These are phyloP conservation scores for Beauveria scarabaeidicola DNA, from an alignment of 2,329 filamentous ascomycete genomes.

Conservation along the genomic window DNA sequence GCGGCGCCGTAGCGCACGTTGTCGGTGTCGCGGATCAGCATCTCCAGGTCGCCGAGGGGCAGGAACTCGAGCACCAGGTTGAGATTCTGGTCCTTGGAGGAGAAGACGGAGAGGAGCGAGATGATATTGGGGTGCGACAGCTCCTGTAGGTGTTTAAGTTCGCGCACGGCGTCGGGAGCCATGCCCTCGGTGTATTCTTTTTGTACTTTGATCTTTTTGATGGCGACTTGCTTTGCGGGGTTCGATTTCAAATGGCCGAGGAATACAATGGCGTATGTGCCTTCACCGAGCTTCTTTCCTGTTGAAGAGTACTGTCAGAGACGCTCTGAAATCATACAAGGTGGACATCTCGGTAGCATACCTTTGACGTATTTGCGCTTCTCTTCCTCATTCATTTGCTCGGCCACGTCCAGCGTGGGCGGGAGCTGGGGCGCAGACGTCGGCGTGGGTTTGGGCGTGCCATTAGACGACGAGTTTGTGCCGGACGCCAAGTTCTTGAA, in stretches of 20 bases:
- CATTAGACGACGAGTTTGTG: slow-evolving; percentile 33
- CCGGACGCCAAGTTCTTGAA: slow-evolving; percentile 32
- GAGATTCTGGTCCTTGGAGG: slow-evolving; percentile 91
- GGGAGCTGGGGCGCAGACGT: slow-evolving; percentile 23
- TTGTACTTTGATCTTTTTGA: slow-evolving; percentile 87
- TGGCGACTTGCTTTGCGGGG: slow-evolving; percentile 69
- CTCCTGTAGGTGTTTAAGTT: slow-evolving; percentile 93
- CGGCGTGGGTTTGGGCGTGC: slow-evolving; percentile 32
- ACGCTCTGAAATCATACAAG: not conserved
- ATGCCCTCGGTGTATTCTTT: slow-evolving; percentile 85
- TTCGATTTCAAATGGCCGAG: slow-evolving; percentile 71
- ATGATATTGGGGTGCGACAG: slow-evolving; percentile 94
- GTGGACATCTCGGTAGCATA: slow-evolving; percentile 22
- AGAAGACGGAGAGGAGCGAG: slow-evolving; percentile 84
- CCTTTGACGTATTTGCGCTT: slow-evolving; percentile 88
- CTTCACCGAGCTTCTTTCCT: slow-evolving; percentile 89
- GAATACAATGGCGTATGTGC: slow-evolving; percentile 95
- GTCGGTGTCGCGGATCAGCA: slow-evolving; percentile 79
- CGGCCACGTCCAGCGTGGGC: slow-evolving; percentile 52
- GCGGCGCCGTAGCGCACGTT: slow-evolving; percentile 72
- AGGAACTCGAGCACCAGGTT: slow-evolving; percentile 93
- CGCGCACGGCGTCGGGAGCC: slow-evolving; percentile 87
- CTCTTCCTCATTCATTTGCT: slow-evolving; percentile 73
- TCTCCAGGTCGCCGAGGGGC: slow-evolving; percentile 87
- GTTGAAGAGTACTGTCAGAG: not conserved